Evolutionary conservation across 805 yeast species (phyloP).

Genomic region (Ogataea philodendri): DNA sequence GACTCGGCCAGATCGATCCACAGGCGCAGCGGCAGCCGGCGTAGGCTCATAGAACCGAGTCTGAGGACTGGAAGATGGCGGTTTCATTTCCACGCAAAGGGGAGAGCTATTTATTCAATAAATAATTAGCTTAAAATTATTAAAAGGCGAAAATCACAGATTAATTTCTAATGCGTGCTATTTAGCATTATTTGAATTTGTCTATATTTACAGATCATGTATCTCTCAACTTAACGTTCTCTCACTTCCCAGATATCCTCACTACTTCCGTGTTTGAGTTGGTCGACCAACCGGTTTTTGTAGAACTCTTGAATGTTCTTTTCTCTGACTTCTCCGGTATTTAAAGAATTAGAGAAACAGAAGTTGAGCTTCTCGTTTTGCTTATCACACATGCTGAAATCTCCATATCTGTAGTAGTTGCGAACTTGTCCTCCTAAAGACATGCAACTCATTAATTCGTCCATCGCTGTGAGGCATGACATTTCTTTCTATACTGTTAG

Average conservation of each 20-base stretch:
- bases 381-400: constrained; percentile 64
- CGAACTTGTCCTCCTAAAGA: constrained; percentile 89
- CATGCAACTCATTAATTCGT: constrained; percentile 81
- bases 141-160: constrained; percentile 4
- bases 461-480: constrained; percentile 81
- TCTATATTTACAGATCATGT: constrained; percentile 8
- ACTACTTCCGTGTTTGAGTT: constrained; percentile 66
- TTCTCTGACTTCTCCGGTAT: constrained; percentile 51
- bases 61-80: constrained; percentile 6
- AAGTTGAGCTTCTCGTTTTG: constrained; percentile 77
- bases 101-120: neutral
- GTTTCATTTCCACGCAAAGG: constrained; percentile 10
- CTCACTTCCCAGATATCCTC: constrained; percentile 78
- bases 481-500: constrained; percentile 35
- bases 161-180: no score
- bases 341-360: constrained; percentile 60
- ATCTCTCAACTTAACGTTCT: constrained; percentile 1
- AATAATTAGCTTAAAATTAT: constrained; percentile 2
- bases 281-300: constrained; percentile 58
- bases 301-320: constrained; percentile 64
- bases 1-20: neutral
- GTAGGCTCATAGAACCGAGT: constrained; percentile 5
- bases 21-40: constrained; percentile 1
- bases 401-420: constrained; percentile 80
- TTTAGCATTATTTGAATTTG: no score